These are phyloP conservation scores for Lycium ferocissimum DNA, from an alignment of 257 asterid species.

Conservation along the genomic window DNA sequence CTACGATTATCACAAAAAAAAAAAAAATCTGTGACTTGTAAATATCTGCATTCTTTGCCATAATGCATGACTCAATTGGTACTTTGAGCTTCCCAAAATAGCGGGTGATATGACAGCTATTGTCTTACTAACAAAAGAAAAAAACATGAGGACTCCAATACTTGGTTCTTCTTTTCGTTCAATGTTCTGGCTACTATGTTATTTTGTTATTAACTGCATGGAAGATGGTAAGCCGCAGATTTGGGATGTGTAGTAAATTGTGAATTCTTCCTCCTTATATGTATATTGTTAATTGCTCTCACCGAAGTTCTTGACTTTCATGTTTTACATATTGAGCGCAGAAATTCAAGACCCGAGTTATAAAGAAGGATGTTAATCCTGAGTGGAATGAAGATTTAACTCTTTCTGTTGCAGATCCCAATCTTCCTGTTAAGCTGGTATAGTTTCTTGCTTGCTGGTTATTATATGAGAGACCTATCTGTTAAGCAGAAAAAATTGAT, in stretches of 20 bases:
- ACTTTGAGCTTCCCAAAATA: background rate
- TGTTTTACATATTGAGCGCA: slow-evolving; percentile 41
- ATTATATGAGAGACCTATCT: background rate
- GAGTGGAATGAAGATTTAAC: slow-evolving; percentile 94
- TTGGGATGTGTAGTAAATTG: slow-evolving; percentile 4
- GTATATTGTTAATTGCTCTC: background rate
- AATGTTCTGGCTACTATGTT: background rate
- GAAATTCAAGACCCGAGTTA: slow-evolving; percentile 85
- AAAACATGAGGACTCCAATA: background rate
- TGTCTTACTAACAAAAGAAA: background rate
- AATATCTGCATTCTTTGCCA: background rate
- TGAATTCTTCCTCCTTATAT: background rate
- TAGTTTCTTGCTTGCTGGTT: slow-evolving; percentile 32
- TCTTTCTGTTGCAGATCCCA: slow-evolving; percentile 65
- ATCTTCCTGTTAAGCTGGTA: slow-evolving; percentile 58
- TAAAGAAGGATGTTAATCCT: slow-evolving; percentile 80
- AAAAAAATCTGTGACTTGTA: background rate
- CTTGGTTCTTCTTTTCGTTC: background rate
- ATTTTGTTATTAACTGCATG: background rate
- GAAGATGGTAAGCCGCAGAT: background rate
- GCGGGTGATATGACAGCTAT: background rate
- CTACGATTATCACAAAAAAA: too few species aligned
- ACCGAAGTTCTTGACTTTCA: background rate
- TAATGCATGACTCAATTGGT: background rate
- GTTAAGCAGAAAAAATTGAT: background rate